Evolutionary conservation across 345 rosid genomes (phyloP), one percentile per base, ranked within the genome.

Genomic region (Citrus trifoliata): DNA sequence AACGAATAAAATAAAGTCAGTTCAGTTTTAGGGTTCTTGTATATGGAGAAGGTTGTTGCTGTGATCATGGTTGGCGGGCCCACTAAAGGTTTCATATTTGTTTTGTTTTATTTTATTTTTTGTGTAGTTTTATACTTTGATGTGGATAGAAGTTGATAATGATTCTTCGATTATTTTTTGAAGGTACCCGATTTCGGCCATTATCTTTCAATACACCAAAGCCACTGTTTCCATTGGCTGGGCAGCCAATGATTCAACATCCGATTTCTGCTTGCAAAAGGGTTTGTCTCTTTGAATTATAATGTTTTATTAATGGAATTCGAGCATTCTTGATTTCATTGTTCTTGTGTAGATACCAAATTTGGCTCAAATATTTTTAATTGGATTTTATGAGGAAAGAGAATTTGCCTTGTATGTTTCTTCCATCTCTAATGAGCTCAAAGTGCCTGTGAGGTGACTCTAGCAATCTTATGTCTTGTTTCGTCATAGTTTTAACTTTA

Each of bases 21-120:
- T n/a, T 72, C 28, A 32, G 56, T n/a, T 32, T 40, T 77, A 58
- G 75, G 76, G 62, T 76, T 79, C 60, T 67, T 62, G 69, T 46
- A 51, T 55, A 89, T 92, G 88, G 96, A 89, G 81, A 87, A 86
- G 83, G 92, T 89, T 76, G 92, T 90, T 68, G 98, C 95, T 70
- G 97, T 93, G 80, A 93, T 93, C 83, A 88, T 93, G 95, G 98
- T 93, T 30, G 98, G 98, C 69, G 97, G 98, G 21, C 96, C 98
- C 65, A 92, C 98, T 53, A 92, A 90, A 93, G 97, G 98, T 90
- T 56, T 70, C 9, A 53, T 61, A 7, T 67, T 37, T 27, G 2
- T 33, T 7, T 10, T 14, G 9, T 64, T 68, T 46, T 53, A 48
- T 40, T 68, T 51, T 42, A 0, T 4, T 0, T 7, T 4, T 71